These are phyloP conservation scores for Xylaria sp. DNA, from an alignment of 495 filamentous ascomycete species.

Conservation along the genomic window DNA sequence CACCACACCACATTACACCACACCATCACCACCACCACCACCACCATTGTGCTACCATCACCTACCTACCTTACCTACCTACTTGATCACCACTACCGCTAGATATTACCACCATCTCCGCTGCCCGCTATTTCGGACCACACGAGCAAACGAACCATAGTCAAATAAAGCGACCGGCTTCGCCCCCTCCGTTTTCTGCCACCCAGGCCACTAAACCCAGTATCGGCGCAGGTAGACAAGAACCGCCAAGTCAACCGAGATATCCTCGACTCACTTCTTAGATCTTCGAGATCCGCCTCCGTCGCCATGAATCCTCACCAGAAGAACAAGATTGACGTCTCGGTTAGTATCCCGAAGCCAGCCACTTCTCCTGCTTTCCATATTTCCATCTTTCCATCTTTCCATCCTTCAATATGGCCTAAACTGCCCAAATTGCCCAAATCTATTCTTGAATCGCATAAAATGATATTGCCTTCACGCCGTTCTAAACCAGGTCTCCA, in stretches of 20 bases:
- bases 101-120: constrained; percentile 7
- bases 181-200: not conserved
- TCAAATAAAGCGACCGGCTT: not conserved
- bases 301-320: constrained; percentile 87
- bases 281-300: constrained; percentile 4
- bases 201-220: not conserved
- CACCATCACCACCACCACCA: constrained; percentile 20
- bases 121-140: not conserved
- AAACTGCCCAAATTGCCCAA: not conserved
- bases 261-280: not conserved
- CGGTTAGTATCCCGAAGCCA: constrained; percentile 63
- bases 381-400: no score
- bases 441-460: not conserved
- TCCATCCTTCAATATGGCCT: no score
- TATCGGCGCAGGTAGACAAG: constrained; percentile 6
- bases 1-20: not conserved
- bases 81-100: constrained; percentile 14
- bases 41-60: no score
- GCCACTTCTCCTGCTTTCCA: constrained; percentile 22
- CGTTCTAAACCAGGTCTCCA: not conserved
- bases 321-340: constrained; percentile 96
- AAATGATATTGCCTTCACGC: not conserved
- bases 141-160: constrained; percentile 8
- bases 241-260: not conserved
- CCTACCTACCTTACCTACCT: no score